These are phyloP conservation scores for Herpetospermum pedunculosum DNA, from an alignment of 306 rosid species.

Conservation along the genomic window DNA sequence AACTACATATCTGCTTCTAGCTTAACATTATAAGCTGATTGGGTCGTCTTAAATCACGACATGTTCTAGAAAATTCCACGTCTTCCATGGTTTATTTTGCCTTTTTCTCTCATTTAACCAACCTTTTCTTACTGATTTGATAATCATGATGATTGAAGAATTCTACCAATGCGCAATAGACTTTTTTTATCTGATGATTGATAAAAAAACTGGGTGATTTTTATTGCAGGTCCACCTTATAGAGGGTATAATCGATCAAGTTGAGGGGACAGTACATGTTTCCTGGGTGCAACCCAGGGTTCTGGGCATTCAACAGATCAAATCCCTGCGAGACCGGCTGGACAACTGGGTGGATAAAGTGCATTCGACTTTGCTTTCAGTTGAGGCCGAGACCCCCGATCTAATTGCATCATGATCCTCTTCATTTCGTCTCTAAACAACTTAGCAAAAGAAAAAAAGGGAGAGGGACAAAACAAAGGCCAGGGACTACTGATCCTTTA, in stretches of 20 bases:
- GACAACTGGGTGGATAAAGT: slow-evolving; percentile 84
- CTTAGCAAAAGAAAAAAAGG: neutral
- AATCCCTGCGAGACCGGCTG: slow-evolving; percentile 73
- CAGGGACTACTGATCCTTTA: neutral
- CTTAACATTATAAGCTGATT: neutral
- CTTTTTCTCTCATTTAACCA: neutral
- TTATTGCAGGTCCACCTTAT: slow-evolving; percentile 84
- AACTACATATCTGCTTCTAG: neutral
- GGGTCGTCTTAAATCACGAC: neutral
- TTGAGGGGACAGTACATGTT: slow-evolving; percentile 84
- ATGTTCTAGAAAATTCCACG: neutral
- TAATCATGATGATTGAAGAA: neutral
- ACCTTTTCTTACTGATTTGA: neutral
- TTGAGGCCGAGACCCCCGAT: slow-evolving; percentile 98
- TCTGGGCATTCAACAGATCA: slow-evolving; percentile 77
- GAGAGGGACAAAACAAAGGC: slow-evolving; percentile 1
- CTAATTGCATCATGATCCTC: slow-evolving; percentile 63
- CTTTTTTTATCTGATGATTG: neutral
- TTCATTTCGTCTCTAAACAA: slow-evolving; percentile 7
- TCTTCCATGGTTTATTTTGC: neutral
- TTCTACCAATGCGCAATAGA: neutral
- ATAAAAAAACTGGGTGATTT: neutral
- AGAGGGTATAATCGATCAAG: slow-evolving; percentile 96
- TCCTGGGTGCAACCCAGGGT: slow-evolving; percentile 99
- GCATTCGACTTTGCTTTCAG: slow-evolving; percentile 67